Percentiles rank a stretch among this genome's conserved stretches.
These are phyloP conservation scores for Amanita rimosa DNA, from an alignment of 768 basidiomycete genomes.

Conservation along the genomic window DNA sequence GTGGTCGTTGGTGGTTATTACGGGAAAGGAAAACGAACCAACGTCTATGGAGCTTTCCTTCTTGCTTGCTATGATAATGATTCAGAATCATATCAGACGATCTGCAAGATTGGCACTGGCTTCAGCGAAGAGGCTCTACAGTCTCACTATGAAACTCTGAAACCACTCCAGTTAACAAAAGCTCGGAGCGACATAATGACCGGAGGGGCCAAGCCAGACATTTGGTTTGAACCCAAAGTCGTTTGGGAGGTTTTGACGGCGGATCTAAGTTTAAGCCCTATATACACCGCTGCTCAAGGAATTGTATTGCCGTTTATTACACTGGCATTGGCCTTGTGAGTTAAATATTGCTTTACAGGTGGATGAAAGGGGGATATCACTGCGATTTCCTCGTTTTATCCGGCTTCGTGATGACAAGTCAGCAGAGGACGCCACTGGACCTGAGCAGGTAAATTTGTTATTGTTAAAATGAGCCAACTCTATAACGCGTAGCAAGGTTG, in stretches of 20 bases:
- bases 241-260: constrained; percentile 99
- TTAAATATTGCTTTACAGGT: constrained; percentile 31
- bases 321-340: not conserved
- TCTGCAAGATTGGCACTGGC: constrained; percentile 98
- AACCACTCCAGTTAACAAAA: constrained; percentile 62
- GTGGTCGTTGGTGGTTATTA: constrained; percentile 98
- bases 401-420: constrained; percentile 88
- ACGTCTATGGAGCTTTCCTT: constrained; percentile 96
- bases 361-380: constrained; percentile 85
- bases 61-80: constrained; percentile 96
- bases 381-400: constrained; percentile 94
- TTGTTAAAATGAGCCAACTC: not conserved
- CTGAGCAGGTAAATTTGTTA: constrained; percentile 63
- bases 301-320: constrained; percentile 38
- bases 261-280: constrained; percentile 90
- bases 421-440: constrained; percentile 84
- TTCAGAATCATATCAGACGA: constrained; percentile 89
- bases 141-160: constrained; percentile 69
- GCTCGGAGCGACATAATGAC: constrained; percentile 76
- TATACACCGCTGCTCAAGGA: constrained; percentile 92
- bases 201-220: constrained; percentile 91
- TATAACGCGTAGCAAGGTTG: constrained; percentile 40
- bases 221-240: constrained; percentile 95
- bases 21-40: constrained; percentile 95
- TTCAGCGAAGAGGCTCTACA: constrained; percentile 89